Base-by-base conservation (phyloP, 176 grass and related monocot species). In the Canna indica region DNA sequence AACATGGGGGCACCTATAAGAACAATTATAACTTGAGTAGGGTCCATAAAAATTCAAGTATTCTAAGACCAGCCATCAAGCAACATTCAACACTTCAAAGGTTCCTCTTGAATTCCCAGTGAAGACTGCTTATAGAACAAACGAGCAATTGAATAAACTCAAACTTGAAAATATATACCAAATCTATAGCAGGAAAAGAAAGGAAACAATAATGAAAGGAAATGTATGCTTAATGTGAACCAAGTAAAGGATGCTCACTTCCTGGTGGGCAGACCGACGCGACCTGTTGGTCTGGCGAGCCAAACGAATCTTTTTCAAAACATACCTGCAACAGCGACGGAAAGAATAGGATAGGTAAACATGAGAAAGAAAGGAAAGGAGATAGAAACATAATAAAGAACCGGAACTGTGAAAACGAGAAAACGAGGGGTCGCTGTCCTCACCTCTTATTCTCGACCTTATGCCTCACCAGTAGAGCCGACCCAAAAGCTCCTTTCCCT, bases 251-350 rank as follows among this genome's bases (percentile, higher is more conserved):
- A 59, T 52, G 68, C 68, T 38, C 69, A 91, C 91, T 84, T 96
- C 91, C 59, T 88, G 85, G 59, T 96, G 88, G 28, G 91, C 91
- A 18, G 91, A 96, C 71, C 88, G 74, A 41, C 91, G 80, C 60
- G 82, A 91, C n/a, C 91, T 56, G 57, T 83, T 63, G 42, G 91
- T 90, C 69, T 96, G 91, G 46, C 91, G 91, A 26, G 91, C 91
- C 12, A 96, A 88, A 62, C 91, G 83, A 26, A 96, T 96, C 83
- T 91, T 96, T 79, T 96, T 96, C 81, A 96, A 48, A 30, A 96
- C 92, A 75, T 96, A 96, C 76, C 92, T 96, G 71, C 65, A 67
- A 65, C 61, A 36, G 31, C 32, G 48, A 67, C 10, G 70, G 81
- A 82, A 67, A 7, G 22, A 69, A 67, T 47, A 28, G 30, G 67